Conservation (phyloP, 768 basidiomycete species). For the Lactarius sanguifluus region DNA sequence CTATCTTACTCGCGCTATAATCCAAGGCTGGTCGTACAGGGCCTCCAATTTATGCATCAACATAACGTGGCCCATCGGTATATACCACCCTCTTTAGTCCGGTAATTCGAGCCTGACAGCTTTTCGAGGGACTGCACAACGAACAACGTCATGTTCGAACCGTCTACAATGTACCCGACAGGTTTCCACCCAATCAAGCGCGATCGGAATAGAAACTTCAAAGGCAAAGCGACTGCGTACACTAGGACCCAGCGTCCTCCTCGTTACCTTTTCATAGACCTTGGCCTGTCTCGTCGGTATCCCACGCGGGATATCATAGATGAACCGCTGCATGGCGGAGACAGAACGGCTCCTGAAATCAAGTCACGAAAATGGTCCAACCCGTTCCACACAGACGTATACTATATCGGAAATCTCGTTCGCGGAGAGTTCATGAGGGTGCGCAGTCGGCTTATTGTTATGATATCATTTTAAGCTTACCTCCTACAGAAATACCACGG, state of each 20-base stretch:
- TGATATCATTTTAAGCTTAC: not conserved
- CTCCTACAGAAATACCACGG: constrained; percentile 29
- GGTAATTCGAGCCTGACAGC: not conserved
- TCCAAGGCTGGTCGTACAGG: constrained; percentile 20
- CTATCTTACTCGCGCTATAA: not conserved
- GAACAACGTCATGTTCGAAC: constrained; percentile 36
- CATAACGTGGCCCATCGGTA: constrained; percentile 36
- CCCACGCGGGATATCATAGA: constrained; percentile 33
- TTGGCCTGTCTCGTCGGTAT: constrained; percentile 34
- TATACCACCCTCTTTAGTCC: constrained; percentile 11
- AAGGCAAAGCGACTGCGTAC: constrained; percentile 29
- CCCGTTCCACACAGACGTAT: constrained; percentile 40
- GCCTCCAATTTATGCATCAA: constrained; percentile 32
- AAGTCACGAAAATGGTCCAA: constrained; percentile 27
- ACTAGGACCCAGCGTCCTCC: constrained; percentile 33
- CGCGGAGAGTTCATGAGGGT: constrained; percentile 34
- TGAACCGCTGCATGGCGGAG: constrained; percentile 40
- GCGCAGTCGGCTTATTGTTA: not conserved
- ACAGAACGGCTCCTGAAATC: constrained; percentile 42
- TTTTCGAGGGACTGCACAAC: constrained; percentile 23
- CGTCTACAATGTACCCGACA: constrained; percentile 32
- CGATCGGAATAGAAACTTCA: constrained; percentile 30
- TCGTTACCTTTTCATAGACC: constrained; percentile 35
- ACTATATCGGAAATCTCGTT: constrained; percentile 39
- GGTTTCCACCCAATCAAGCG: constrained; percentile 34